A percentile compares a stretch with the other conserved stretches of the same genome.
Evolutionary conservation across 345 rosid species (phyloP).

Genomic region (Eucalyptus fibrosa): DNA sequence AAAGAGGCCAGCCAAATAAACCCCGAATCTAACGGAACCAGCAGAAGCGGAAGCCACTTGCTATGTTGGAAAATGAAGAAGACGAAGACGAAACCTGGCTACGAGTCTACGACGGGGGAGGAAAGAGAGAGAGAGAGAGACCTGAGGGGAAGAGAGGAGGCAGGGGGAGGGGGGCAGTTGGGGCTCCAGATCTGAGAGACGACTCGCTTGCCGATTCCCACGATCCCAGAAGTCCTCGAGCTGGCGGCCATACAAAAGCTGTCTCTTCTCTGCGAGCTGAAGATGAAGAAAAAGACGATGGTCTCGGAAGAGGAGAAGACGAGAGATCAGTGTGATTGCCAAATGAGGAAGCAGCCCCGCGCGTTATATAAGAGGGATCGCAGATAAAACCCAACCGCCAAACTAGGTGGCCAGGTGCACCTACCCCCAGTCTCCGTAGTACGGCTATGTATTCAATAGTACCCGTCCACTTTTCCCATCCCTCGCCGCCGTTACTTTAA

Average conservation of each 20-base stretch:
- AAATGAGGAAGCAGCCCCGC: background rate
- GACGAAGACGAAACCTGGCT: background rate
- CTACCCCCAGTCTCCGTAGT: background rate
- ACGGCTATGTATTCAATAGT: background rate
- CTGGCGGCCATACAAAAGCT: slow-evolving; percentile 20
- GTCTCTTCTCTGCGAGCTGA: background rate
- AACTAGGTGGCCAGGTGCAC: background rate
- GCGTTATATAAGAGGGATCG: background rate
- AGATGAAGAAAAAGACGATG: background rate
- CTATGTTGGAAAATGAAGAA: background rate
- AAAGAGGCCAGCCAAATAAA: background rate
- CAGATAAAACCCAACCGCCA: background rate
- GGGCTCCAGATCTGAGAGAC: slow-evolving; percentile 15
- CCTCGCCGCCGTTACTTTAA: background rate
- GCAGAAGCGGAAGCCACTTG: background rate
- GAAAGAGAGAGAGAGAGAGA: background rate
- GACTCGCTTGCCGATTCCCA: slow-evolving; percentile 18
- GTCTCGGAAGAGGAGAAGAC: background rate
- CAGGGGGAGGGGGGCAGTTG: background rate
- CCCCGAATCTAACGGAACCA: background rate
- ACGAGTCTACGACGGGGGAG: background rate
- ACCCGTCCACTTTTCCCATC: background rate
- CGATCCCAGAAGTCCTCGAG: slow-evolving; percentile 10
- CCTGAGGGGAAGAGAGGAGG: background rate
- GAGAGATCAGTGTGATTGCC: background rate